These are phyloP conservation scores for Arctium minus DNA, from an alignment of 129 eudicot species.

Conservation along the genomic window DNA sequence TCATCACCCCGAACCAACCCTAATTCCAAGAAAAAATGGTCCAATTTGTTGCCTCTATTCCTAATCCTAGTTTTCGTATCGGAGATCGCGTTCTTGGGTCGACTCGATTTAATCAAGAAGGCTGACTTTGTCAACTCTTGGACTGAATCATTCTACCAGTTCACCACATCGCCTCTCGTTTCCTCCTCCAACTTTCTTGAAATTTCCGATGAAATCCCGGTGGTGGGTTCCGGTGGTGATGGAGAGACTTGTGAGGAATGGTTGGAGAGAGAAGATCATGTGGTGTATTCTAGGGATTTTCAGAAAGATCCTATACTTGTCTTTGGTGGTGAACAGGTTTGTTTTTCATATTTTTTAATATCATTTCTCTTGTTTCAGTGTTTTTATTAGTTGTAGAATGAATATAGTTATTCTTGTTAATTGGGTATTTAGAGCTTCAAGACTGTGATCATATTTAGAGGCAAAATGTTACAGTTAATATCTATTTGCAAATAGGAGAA, in stretches of 20 bases:
- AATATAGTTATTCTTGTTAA: background rate
- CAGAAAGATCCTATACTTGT: conserved; percentile 44
- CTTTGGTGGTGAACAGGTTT: conserved; percentile 42
- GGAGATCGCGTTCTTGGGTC: conserved; percentile 54
- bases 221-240: conserved; percentile 3
- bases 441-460: background rate
- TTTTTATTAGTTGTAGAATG: background rate
- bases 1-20: background rate
- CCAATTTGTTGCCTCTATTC: conserved; percentile 37
- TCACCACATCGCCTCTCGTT: conserved; percentile 26
- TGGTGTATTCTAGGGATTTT: conserved; percentile 64
- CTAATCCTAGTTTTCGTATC: conserved; percentile 51
- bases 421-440: background rate
- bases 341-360: background rate
- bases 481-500: no score
- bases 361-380: background rate
- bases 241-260: conserved; percentile 47
- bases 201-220: background rate
- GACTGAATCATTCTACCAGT: conserved; percentile 60
- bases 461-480: background rate
- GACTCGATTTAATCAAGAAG: conserved; percentile 49
- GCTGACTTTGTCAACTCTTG: conserved; percentile 46
- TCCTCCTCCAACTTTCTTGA: background rate
- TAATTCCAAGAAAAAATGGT: conserved; percentile 36
- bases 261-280: conserved; percentile 55